phyloP scores from a whole-genome alignment of 202 grass and related monocot species.

The Alloteropsis angusta region DNA sequence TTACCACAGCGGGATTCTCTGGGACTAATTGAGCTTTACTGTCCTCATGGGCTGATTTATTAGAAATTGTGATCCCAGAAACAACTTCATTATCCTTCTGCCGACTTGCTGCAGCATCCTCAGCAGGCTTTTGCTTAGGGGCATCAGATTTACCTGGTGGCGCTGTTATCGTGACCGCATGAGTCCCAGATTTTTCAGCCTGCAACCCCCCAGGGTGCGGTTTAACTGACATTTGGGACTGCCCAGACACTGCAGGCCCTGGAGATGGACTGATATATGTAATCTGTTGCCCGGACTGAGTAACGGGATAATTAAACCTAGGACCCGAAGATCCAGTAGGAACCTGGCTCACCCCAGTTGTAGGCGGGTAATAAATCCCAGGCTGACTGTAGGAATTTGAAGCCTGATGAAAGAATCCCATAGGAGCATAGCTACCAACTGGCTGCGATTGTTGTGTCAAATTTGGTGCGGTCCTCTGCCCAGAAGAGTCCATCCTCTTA shows the following conservation, averaged over 20 bases:
- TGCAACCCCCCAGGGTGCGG: constrained; percentile 13
- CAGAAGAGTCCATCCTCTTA: constrained; percentile 44
- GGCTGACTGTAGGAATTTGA: constrained; percentile 43
- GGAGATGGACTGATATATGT: constrained; percentile 42
- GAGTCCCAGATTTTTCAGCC: constrained; percentile 32
- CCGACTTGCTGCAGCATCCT: constrained; percentile 19
- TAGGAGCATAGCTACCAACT: constrained; percentile 33
- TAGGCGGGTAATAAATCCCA: constrained; percentile 44
- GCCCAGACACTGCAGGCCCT: constrained; percentile 5
- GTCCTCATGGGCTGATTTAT: constrained; percentile 31
- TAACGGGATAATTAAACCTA: constrained; percentile 42
- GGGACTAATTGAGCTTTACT: constrained; percentile 8
- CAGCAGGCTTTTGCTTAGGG: constrained; percentile 32
- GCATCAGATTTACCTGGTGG: constrained; percentile 46
- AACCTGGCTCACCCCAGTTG: constrained; percentile 42
- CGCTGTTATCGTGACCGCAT: constrained; percentile 43
- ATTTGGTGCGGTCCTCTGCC: constrained; percentile 37
- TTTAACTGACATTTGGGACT: constrained; percentile 32
- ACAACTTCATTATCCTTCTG: constrained; percentile 36
- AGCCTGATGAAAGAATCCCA: constrained; percentile 41
- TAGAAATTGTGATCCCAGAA: constrained; percentile 18
- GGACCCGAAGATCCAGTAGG: constrained; percentile 46
- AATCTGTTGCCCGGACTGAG: constrained; percentile 38
- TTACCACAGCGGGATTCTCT: constrained; percentile 21
- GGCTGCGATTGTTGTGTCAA: constrained; percentile 54